phyloP scores from a whole-genome alignment of 768 basidiomycete genomes.

The Nidularia pulvinata region DNA sequence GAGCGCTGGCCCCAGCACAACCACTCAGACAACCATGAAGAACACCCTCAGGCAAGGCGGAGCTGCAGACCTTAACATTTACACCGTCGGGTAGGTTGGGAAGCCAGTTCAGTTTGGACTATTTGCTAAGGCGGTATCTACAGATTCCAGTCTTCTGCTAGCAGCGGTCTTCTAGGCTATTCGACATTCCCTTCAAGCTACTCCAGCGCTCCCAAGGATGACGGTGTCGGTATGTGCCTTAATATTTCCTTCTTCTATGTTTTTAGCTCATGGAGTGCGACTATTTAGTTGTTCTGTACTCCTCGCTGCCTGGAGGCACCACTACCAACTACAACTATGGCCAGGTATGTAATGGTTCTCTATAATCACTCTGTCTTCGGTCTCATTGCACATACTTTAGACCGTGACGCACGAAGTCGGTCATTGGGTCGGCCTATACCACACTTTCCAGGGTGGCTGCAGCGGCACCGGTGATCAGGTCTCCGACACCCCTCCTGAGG shows the following conservation, averaged over 20 bases:
- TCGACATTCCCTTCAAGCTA: slow-evolving; percentile 50
- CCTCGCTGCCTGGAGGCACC: slow-evolving; percentile 41
- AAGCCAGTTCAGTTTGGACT: background rate
- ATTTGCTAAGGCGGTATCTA: background rate
- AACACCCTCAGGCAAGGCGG: slow-evolving; percentile 36
- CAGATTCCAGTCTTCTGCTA: slow-evolving; percentile 33
- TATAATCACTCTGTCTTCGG: slow-evolving; percentile 2
- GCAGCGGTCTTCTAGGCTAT: slow-evolving; percentile 48
- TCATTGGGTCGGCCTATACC: slow-evolving; percentile 62
- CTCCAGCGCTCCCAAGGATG: slow-evolving; percentile 34
- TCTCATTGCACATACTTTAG: slow-evolving; percentile 11
- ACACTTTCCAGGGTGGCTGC: slow-evolving; percentile 58
- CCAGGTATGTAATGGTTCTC: slow-evolving; percentile 16
- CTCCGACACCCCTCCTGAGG: slow-evolving; percentile 45
- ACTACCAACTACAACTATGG: slow-evolving; percentile 39
- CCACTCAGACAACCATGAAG: slow-evolving; percentile 49
- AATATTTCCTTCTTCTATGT: background rate
- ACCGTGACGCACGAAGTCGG: slow-evolving; percentile 58
- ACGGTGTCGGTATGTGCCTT: slow-evolving; percentile 32
- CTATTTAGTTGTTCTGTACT: slow-evolving; percentile 28
- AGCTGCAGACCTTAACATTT: slow-evolving; percentile 41
- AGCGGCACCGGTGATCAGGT: slow-evolving; percentile 36
- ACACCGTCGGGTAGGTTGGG: slow-evolving; percentile 40
- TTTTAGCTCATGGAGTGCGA: background rate
- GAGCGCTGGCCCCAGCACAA: slow-evolving; percentile 28